Base-by-base conservation (phyloP, 139 green algal genomes). In the Haematococcus lacustris region DNA sequence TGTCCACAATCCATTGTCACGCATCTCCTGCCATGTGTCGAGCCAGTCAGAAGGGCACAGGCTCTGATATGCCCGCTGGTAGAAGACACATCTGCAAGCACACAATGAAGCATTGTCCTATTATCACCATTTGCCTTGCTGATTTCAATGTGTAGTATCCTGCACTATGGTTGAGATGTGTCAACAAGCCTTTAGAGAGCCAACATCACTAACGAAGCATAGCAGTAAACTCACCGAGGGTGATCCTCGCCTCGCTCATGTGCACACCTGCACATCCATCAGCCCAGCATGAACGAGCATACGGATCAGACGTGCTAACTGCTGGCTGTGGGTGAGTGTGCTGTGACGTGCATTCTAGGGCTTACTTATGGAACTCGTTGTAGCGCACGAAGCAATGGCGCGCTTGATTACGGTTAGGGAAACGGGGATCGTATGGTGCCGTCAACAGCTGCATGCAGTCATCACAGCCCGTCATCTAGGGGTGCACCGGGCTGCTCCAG, bases 381-480 rank as follows among this genome's bases (percentile, higher is more conserved):
- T 95, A 97, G 67, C 92, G 86, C 37, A 90, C 93, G 77, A 94
- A 97, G 85, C 93, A 96, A 74, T 95, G 86, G 33, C 91, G 81
- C n/a, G 87, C 76, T 75, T 98, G 93, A 76, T 97, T 97, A 30
- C 85, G 90, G 63, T 90, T 88, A 25, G 89, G 88, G 78, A 97
- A 97, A 41, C 92, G 86, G 26, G 89, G 82, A 74, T 97, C 92
- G 72, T 90, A 91, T 17, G 85, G 82, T 2, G 88, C 82, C 7
- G 90, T 93, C 30, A 86, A 72, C 3, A 93, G 32, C 82, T 90
- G 84, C 68, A 66, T 13, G 34, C n/a, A n/a, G n/a, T n/a, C n/a
- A n/a, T n/a, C n/a, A n/a, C n/a, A n/a, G n/a, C n/a, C n/a, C n/a
- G n/a, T n/a, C n/a, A n/a, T n/a, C n/a, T n/a, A n/a, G n/a, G n/a